A percentile compares a stretch with the other conserved stretches of the same genome.
These are phyloP conservation scores for Hysterangium stoloniferum DNA, from an alignment of 768 basidiomycete species.

Conservation along the genomic window DNA sequence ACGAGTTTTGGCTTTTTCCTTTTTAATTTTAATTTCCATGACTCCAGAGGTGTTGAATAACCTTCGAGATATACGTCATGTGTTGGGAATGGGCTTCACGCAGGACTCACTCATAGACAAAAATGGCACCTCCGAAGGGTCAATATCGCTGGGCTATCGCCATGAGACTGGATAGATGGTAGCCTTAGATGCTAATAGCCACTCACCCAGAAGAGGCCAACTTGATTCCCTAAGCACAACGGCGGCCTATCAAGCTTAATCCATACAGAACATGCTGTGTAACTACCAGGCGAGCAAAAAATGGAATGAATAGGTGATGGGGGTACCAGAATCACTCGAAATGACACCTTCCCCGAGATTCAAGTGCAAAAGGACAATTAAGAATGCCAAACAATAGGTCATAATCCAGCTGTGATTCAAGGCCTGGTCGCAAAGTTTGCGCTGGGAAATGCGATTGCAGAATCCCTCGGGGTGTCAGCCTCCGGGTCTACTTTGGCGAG, in stretches of 20 bases:
- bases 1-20: slow-evolving; percentile 74
- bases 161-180: background rate
- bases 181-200: background rate
- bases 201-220: slow-evolving; percentile 93
- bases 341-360: slow-evolving; percentile 64
- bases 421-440: slow-evolving; percentile 82
- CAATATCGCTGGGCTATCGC: slow-evolving; percentile 61
- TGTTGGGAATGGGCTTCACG: slow-evolving; percentile 90
- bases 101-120: slow-evolving; percentile 80
- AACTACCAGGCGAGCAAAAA: slow-evolving; percentile 94
- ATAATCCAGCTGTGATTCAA: slow-evolving; percentile 81
- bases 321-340: slow-evolving; percentile 90
- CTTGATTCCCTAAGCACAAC: slow-evolving; percentile 73
- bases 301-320: slow-evolving; percentile 82
- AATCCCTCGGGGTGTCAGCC: slow-evolving; percentile 45
- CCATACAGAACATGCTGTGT: slow-evolving; percentile 96
- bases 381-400: slow-evolving; percentile 60
- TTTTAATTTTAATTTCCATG: slow-evolving; percentile 94
- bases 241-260: slow-evolving; percentile 84
- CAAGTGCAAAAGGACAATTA: slow-evolving; percentile 81
- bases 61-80: slow-evolving; percentile 85
- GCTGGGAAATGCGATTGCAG: slow-evolving; percentile 57
- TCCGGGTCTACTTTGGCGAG: slow-evolving; percentile 49
- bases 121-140: slow-evolving; percentile 79
- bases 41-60: slow-evolving; percentile 91